Conservation (phyloP, 495 filamentous ascomycete genomes). For the Xylaria grammica region DNA sequence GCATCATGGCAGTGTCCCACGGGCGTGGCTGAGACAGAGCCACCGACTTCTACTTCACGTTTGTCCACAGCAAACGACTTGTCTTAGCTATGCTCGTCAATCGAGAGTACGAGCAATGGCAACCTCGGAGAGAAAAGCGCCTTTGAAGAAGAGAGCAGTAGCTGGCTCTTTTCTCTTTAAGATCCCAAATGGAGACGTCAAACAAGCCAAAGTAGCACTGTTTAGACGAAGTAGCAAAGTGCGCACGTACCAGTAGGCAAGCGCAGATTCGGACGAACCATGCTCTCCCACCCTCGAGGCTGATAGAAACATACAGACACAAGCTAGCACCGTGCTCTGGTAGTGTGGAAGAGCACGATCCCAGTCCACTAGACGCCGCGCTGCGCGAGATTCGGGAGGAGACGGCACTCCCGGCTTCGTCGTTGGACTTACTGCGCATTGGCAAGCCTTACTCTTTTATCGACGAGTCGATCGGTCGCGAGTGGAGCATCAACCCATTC, state of each 20-base stretch:
- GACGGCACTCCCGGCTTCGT: conserved; percentile 54
- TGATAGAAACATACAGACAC: conserved; percentile 41
- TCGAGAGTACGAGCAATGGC: conserved; percentile 10
- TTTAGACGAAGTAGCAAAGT: conserved; percentile 64
- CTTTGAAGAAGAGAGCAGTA: conserved; percentile 49
- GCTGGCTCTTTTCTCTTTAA: conserved; percentile 64
- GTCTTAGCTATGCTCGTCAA: not conserved
- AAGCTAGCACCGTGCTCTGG: conserved; percentile 66
- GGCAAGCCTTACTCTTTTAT: conserved; percentile 64
- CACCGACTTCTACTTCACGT: not conserved
- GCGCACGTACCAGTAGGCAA: conserved; percentile 57
- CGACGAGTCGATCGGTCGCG: conserved; percentile 55
- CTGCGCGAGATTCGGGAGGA: conserved; percentile 69
- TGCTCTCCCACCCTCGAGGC: not conserved
- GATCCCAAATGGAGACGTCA: conserved; percentile 33
- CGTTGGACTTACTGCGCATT: conserved; percentile 56
- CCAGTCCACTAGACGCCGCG: conserved; percentile 57
- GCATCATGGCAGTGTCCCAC: conserved; percentile 5
- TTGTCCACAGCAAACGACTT: not conserved
- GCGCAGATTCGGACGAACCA: not conserved
- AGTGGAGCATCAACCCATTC: conserved; percentile 70
- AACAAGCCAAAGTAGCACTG: conserved; percentile 55
- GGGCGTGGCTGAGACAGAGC: not conserved
- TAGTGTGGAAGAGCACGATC: conserved; percentile 57
- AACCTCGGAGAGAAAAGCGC: not conserved